Evolutionary conservation across 208 protist genomes (phyloP), one percentile per base, ranked within the genome.

Genomic region (Endotrypanum monterogeii): DNA sequence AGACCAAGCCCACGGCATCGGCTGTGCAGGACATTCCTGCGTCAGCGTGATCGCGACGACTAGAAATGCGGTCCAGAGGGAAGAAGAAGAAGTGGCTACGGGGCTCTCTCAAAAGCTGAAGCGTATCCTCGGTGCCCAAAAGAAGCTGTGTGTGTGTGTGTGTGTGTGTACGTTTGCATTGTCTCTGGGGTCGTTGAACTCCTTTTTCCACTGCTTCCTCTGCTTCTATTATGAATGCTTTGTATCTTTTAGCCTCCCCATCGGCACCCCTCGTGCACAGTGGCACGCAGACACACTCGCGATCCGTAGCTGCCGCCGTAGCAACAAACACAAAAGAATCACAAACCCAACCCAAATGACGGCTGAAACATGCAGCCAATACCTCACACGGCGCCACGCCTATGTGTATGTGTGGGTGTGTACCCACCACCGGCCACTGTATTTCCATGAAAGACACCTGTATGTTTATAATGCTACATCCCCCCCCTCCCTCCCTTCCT

Each of bases 1-100:
- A 50, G n/a, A 37, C 68, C 39, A 18, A 50, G 68, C 9, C 41
- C 16, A 39, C 68, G 68, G 35, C 68, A 73, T 32, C 68, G 68
- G 23, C 52, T 73, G 55, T 54, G 68, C 39, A 44, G 35, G 25
- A 63, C 32, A 25, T 51, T n/a, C 39, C 50, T 70, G 66, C 32
- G 51, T 1, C 30, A 20, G 50, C 50, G 46, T 41, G 30, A 56
- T 41, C 23, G 25, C 28, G 66, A 41, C 30, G 4, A 39, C 18
- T 23, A 20, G 25, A 20, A 16, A 5, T n/a, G 11, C n/a, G 62
- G 55, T 23, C 55, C n/a, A n/a, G n/a, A n/a, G n/a, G n/a, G n/a
- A n/a, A 35, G 55, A 37, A 14, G 25, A 20, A 0, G 28, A 20
- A 63, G 32, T 63, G 32, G 57, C 57, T 63, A 14, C 32, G 18